These are phyloP conservation scores for Prototheca wickerhamii DNA, from an alignment of 163 green algal genomes.

Conservation along the genomic window DNA sequence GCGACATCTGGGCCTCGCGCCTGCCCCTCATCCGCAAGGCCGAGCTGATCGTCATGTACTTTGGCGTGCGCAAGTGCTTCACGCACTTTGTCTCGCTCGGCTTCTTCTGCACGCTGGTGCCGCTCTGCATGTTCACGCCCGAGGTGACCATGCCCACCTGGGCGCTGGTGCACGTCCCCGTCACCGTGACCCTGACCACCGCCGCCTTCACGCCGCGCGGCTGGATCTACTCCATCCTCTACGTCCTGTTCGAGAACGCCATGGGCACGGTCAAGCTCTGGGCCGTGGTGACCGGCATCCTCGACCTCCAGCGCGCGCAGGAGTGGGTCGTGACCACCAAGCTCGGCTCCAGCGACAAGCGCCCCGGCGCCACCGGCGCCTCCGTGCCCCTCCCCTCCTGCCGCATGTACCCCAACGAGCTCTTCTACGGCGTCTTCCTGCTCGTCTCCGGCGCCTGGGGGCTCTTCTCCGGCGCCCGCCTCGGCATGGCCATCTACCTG, in stretches of 20 bases:
- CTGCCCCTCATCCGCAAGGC: conserved; percentile 49
- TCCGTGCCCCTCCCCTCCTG: conserved; percentile 46
- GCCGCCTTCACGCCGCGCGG: conserved; percentile 55
- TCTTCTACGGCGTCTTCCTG: conserved; percentile 48
- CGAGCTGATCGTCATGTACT: conserved; percentile 57
- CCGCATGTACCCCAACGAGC: conserved; percentile 46
- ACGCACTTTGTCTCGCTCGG: conserved; percentile 61
- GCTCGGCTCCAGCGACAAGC: conserved; percentile 57
- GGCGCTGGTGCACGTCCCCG: conserved; percentile 60
- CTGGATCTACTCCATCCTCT: conserved; percentile 63
- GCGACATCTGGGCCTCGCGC: conserved; percentile 49
- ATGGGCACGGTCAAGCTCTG: conserved; percentile 80
- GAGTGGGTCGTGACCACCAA: conserved; percentile 85
- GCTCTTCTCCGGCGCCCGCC: conserved; percentile 45
- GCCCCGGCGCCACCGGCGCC: conserved; percentile 31
- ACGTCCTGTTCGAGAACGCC: conserved; percentile 84
- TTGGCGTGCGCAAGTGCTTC: conserved; percentile 60
- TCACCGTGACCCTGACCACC: conserved; percentile 57
- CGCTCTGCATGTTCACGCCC: conserved; percentile 38
- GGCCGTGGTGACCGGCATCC: conserved; percentile 52
- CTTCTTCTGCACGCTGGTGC: conserved; percentile 72
- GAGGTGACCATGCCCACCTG: conserved; percentile 60
- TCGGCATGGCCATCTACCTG: conserved; percentile 66
- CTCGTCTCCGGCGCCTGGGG: conserved; percentile 48
- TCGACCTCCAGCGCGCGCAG: conserved; percentile 64